A percentile compares a stretch with the other conserved stretches of the same genome.
phyloP scores from a whole-genome alignment of 805 yeast genomes.

The Lachancea meyersii region DNA sequence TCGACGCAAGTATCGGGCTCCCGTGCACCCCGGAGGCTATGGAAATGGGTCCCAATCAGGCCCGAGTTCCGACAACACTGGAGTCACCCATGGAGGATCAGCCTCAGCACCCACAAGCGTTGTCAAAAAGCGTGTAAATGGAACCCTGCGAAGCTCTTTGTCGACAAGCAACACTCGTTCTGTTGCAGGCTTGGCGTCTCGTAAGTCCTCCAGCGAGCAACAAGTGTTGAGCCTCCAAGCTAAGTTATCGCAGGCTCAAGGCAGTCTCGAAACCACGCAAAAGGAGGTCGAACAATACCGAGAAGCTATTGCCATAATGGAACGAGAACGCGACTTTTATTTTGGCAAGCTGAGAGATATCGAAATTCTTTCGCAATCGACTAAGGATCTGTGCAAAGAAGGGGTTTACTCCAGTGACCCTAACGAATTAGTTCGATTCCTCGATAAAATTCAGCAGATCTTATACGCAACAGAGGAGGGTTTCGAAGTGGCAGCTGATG shows the following conservation, averaged over 20 bases:
- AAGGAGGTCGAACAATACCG: conserved; percentile 52
- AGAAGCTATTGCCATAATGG: conserved; percentile 57
- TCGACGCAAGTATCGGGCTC: conserved; percentile 41
- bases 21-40: conserved; percentile 7
- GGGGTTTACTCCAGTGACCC: conserved; percentile 32
- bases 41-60: neutral
- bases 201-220: conserved; percentile 16
- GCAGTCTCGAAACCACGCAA: conserved; percentile 31
- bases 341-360: conserved; percentile 84
- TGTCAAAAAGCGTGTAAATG: conserved; percentile 22
- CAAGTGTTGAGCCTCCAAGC: conserved; percentile 30
- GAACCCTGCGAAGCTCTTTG: conserved; percentile 3
- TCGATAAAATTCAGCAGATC: conserved; percentile 64
- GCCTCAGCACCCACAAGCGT: conserved; percentile 16
- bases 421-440: conserved; percentile 36
- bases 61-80: neutral
- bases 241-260: conserved; percentile 43
- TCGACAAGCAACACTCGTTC: neutral
- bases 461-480: conserved; percentile 81
- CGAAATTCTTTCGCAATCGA: conserved; percentile 69
- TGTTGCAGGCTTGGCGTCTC: neutral
- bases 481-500: conserved; percentile 47
- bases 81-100: conserved; percentile 1
- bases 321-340: conserved; percentile 83
- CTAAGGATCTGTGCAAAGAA: conserved; percentile 46